Conservation (phyloP, 2,329 filamentous ascomycete species). For the Bipolaris bicolor region DNA sequence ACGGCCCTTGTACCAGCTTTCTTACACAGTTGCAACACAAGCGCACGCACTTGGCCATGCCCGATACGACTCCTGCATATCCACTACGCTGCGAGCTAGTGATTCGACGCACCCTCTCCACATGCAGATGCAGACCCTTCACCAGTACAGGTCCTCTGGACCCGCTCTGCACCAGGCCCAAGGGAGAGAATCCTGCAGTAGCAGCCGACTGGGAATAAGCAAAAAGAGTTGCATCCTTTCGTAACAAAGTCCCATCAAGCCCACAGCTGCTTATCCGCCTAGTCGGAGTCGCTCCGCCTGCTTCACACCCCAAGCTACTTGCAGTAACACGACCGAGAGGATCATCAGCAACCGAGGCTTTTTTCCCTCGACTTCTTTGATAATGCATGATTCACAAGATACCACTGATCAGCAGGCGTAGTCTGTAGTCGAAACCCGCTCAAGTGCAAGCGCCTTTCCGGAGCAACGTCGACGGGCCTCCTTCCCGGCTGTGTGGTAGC, state of each 20-base stretch:
- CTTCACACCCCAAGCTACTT: constrained; percentile 18
- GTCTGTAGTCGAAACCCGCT: constrained; percentile 13
- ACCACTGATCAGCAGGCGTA: constrained; percentile 19
- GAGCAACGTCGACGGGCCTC: constrained; percentile 30
- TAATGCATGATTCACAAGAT: constrained; percentile 13
- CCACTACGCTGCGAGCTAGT: constrained; percentile 18
- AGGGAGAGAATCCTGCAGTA: constrained; percentile 11
- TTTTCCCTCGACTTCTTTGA: not conserved
- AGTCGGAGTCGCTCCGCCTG: constrained; percentile 11
- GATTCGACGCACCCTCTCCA: constrained; percentile 15
- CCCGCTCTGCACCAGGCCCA: constrained; percentile 5
- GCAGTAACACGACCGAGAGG: constrained; percentile 13
- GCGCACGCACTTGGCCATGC: constrained; percentile 4
- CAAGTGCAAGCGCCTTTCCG: constrained; percentile 19
- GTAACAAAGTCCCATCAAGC: constrained; percentile 1
- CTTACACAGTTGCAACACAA: constrained; percentile 8
- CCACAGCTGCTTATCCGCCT: constrained; percentile 7
- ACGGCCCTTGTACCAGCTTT: not conserved
- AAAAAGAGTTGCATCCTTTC: constrained; percentile 3
- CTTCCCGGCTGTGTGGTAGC: constrained; percentile 33
- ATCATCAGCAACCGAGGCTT: constrained; percentile 6
- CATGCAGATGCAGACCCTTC: constrained; percentile 9
- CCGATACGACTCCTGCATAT: constrained; percentile 11
- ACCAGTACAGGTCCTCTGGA: not conserved
- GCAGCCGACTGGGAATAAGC: constrained; percentile 11